Evolutionary conservation across 2,329 filamentous ascomycete genomes (phyloP).

Genomic region (Neospermospora avenae): DNA sequence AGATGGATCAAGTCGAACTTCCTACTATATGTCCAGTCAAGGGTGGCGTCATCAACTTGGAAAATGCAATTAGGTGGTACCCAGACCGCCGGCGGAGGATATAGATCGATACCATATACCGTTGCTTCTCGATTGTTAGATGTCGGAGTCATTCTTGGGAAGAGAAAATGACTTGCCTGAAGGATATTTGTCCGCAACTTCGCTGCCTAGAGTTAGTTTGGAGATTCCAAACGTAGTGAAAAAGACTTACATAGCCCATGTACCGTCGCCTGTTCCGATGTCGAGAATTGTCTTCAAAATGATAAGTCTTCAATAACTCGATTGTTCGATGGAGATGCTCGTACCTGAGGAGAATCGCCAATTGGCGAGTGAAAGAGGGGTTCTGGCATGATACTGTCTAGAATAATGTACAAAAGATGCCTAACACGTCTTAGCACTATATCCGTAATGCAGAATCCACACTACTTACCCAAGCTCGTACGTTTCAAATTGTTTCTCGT

Average conservation of each 20-base stretch:
- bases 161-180: neutral
- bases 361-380: neutral
- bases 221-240: neutral
- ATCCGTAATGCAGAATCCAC: too few species aligned
- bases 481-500: neutral
- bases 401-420: neutral
- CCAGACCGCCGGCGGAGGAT: neutral
- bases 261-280: neutral
- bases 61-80: slow-evolving; percentile 49
- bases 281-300: neutral
- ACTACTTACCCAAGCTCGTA: neutral
- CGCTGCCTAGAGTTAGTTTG: neutral
- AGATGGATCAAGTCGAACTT: slow-evolving; percentile 49
- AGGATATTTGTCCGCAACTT: slow-evolving; percentile 1
- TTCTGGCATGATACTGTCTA: neutral
- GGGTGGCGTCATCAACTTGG: slow-evolving; percentile 49
- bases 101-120: slow-evolving; percentile 1
- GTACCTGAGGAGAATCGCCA: neutral
- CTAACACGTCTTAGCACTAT: neutral
- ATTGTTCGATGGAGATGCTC: neutral
- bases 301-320: neutral
- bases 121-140: neutral
- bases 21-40: slow-evolving; percentile 43
- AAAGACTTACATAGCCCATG: neutral
- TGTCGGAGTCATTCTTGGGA: neutral